Conservation (phyloP, 2,329 filamentous ascomycete genomes). For the Lasiodiplodia gonubiensis region DNA sequence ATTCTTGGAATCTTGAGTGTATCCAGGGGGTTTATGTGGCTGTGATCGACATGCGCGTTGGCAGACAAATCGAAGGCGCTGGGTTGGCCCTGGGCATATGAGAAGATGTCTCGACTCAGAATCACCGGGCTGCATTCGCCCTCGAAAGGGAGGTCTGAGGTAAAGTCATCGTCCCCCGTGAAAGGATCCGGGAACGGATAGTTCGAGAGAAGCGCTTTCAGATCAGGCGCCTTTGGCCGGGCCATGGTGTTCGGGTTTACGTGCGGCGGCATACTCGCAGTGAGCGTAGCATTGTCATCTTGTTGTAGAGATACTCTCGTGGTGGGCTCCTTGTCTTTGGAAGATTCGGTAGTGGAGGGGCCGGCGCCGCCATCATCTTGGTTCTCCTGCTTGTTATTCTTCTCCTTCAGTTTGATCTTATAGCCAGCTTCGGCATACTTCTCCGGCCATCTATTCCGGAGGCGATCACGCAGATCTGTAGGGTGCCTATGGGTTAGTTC, state of each 20-base stretch:
- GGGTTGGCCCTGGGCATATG: conserved; percentile 41
- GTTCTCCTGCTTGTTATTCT: conserved; percentile 33
- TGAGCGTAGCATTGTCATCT: background rate
- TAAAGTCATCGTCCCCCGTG: conserved; percentile 35
- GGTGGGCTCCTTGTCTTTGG: background rate
- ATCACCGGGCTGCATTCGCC: conserved; percentile 40
- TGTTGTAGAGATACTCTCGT: background rate
- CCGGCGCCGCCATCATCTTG: conserved; percentile 18
- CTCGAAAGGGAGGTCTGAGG: conserved; percentile 29
- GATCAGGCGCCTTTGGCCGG: conserved; percentile 17
- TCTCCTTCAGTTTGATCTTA: conserved; percentile 44
- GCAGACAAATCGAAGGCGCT: conserved; percentile 1
- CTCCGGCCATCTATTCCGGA: conserved; percentile 64
- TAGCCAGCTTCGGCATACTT: conserved; percentile 59
- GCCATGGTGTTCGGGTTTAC: conserved; percentile 6
- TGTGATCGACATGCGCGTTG: conserved; percentile 1
- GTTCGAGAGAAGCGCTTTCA: conserved; percentile 33
- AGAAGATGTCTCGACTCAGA: conserved; percentile 46
- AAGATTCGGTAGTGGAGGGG: background rate
- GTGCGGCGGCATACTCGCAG: background rate
- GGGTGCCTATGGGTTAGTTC: conserved; percentile 53
- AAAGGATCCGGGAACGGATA: conserved; percentile 34
- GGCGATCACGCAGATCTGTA: conserved; percentile 67
- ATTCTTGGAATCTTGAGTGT: conserved; percentile 38
- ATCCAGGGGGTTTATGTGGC: conserved; percentile 40